Conservation (phyloP, 148 eudicot species). For the Dianthus caryophyllus region DNA sequence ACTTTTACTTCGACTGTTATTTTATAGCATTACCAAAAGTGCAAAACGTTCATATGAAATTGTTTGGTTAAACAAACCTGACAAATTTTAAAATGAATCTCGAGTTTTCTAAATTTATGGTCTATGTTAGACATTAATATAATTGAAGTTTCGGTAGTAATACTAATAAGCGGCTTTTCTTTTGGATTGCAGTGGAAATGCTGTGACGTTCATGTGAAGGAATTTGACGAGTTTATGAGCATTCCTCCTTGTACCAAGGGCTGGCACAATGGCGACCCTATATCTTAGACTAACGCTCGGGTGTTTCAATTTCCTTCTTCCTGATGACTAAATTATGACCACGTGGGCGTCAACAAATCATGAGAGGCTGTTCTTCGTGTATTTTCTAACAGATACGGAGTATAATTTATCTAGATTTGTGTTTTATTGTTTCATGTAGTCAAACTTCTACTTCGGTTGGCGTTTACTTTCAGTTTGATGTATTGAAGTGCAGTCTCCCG, state of each 20-base stretch:
- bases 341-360: conserved; percentile 1
- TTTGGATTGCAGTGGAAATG: conserved; percentile 86
- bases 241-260: conserved; percentile 90
- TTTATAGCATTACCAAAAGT: no score
- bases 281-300: conserved; percentile 22
- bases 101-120: no score
- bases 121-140: no score
- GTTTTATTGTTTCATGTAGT: not conserved
- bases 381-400: not conserved
- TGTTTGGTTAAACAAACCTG: no score
- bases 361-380: not conserved
- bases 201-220: conserved; percentile 87
- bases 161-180: conserved; percentile 12
- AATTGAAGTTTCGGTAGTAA: not conserved
- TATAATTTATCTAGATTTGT: not conserved
- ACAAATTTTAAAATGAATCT: no score
- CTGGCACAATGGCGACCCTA: conserved; percentile 85
- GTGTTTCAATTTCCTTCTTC: conserved; percentile 6
- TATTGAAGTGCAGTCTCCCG: no score
- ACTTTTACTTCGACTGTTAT: not conserved
- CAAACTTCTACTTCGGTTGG: not conserved
- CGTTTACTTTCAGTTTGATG: not conserved
- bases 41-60: no score
- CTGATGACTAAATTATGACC: not conserved
- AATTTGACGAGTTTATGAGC: conserved; percentile 92